Base-by-base conservation (phyloP, 441 rosid species). In the Populus tomentosa region DNA sequence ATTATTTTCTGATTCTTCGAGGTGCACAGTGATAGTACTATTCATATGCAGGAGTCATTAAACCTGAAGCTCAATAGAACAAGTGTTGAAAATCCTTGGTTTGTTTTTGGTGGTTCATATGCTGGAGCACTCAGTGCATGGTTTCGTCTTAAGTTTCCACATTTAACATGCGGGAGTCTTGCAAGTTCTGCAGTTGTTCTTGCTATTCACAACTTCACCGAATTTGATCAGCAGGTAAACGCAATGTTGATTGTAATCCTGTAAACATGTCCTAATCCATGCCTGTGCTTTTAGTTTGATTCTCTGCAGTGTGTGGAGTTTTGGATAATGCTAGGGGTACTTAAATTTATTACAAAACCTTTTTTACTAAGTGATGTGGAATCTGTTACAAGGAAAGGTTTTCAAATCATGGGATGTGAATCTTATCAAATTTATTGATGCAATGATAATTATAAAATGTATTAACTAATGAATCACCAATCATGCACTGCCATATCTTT, bases 161-260 rank as follows among this genome's bases (percentile, higher is more conserved):
- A 95, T 82, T 81, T 93, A 78, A 89, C 98, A 0, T 95, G 99
- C 42, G 97, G 97, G 88, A 95, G 99, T 81, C 95, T 95, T 35
- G 98, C 99, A 73, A 95, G 99, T 86, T 95, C 98, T 30, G 99
- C 97, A 0, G 99, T 95, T 82, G 98, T 93, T 86, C 93, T 83
- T 71, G 95, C 99, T 75, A 90, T 95, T 69, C 88, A 90, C 72
- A 82, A 93, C 70, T 95, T 79, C 86, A 80, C 91, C 35, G 91
- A 90, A 80, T 95, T 80, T 85, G 99, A 95, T 84, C 81, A 75
- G 85, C 99, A 95, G 97, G 99, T 90, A 56, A 78, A 53, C 3
- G 36, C 46, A 62, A 65, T 14, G 23, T 23, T 70, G 38, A 74
- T 75, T 4, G 69, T 30, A 61, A 42, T 66, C 53, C 65, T 71